These are phyloP conservation scores for Clarireedia monteithiana DNA, from an alignment of 2,329 filamentous ascomycete genomes.

Conservation along the genomic window DNA sequence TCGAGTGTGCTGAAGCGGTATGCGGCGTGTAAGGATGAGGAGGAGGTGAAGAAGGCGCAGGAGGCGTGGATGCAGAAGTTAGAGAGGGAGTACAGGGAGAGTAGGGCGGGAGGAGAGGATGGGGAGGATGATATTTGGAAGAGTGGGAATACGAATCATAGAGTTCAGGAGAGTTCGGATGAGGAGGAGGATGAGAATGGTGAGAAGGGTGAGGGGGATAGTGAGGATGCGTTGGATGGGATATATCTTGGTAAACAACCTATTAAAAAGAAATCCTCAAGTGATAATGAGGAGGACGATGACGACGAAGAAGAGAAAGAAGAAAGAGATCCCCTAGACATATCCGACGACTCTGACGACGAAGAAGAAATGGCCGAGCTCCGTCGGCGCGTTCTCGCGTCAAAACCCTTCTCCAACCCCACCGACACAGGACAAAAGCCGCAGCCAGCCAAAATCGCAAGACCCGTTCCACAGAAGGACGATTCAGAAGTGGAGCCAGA, in stretches of 20 bases:
- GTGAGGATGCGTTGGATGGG: slow-evolving; percentile 42
- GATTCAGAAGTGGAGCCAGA: slow-evolving; percentile 65
- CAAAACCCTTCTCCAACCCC: slow-evolving; percentile 74
- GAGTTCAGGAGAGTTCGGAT: slow-evolving; percentile 44
- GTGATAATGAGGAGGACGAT: slow-evolving; percentile 30
- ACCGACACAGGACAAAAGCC: slow-evolving; percentile 43
- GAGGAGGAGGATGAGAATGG: slow-evolving; percentile 34
- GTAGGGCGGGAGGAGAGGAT: slow-evolving; percentile 55
- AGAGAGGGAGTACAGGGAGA: slow-evolving; percentile 82
- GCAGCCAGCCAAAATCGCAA: slow-evolving; percentile 52
- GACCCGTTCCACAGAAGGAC: slow-evolving; percentile 45
- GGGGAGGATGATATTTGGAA: slow-evolving; percentile 72
- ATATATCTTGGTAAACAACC: slow-evolving; percentile 47
- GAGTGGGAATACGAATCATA: slow-evolving; percentile 79
- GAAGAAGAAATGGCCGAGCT: slow-evolving; percentile 88
- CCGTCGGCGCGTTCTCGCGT: slow-evolving; percentile 79
- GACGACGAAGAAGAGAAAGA: neutral
- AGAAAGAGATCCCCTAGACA: neutral
- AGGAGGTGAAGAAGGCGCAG: slow-evolving; percentile 75
- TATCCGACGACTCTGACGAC: slow-evolving; percentile 55
- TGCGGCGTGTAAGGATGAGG: slow-evolving; percentile 73
- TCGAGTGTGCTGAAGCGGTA: slow-evolving; percentile 73
- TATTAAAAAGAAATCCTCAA: slow-evolving; percentile 24
- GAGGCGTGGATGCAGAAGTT: slow-evolving; percentile 83
- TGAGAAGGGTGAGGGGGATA: slow-evolving; percentile 40